Conservation (phyloP, 1,139 yeast species). For the Suhomyces bribrorum region DNA sequence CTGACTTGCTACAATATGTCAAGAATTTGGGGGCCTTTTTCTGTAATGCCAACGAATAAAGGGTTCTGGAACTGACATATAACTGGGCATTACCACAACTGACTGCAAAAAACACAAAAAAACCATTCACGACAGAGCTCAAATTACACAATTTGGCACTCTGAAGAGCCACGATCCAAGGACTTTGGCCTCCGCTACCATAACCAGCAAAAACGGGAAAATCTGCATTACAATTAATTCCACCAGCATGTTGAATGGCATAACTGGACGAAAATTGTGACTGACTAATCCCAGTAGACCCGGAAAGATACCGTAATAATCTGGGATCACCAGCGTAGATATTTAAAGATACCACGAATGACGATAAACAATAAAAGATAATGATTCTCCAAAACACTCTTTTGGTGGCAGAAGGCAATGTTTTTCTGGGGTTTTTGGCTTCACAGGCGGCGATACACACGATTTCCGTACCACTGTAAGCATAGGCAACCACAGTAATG, state of each 20-base stretch:
- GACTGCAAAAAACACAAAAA: constrained; percentile 72
- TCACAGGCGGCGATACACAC: constrained; percentile 88
- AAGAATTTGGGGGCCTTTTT: constrained; percentile 66
- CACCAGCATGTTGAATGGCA: constrained; percentile 45
- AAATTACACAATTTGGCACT: constrained; percentile 64
- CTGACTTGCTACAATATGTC: constrained; percentile 58
- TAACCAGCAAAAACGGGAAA: constrained; percentile 47
- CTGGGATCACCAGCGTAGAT: constrained; percentile 78
- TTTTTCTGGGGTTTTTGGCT: constrained; percentile 75
- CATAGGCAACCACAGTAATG: constrained; percentile 63
- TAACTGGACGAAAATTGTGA: constrained; percentile 27
- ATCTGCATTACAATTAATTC: constrained; percentile 36
- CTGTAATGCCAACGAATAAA: constrained; percentile 73
- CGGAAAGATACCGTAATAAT: constrained; percentile 52
- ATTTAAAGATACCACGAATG: constrained; percentile 71
- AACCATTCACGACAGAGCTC: constrained; percentile 63
- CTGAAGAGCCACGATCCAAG: constrained; percentile 81
- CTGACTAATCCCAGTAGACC: constrained; percentile 32
- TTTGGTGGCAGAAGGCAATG: constrained; percentile 76
- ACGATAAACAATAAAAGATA: constrained; percentile 65
- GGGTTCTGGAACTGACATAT: constrained; percentile 76
- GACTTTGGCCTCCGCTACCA: constrained; percentile 65
- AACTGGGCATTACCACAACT: constrained; percentile 77
- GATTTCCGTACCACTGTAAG: constrained; percentile 79
- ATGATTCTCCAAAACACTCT: constrained; percentile 73